Conservation (phyloP, 495 filamentous ascomycete species). For the Annulohypoxylon bovei region DNA sequence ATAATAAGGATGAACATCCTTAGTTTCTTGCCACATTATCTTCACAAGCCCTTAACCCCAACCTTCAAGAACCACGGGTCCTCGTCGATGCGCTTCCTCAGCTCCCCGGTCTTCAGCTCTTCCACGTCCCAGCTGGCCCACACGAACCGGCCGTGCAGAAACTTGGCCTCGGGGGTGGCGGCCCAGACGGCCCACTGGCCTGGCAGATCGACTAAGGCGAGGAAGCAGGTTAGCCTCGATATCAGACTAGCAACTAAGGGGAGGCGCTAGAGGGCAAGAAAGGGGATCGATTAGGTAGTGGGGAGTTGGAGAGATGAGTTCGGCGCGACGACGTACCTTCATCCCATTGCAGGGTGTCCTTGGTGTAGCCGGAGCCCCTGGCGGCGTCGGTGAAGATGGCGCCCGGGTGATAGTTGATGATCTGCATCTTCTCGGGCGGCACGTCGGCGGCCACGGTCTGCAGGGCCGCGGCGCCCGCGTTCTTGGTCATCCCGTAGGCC, state of each 20-base stretch:
- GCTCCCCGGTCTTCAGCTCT: slow-evolving; percentile 53
- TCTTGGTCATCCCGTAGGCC: slow-evolving; percentile 53
- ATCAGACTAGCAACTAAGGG: not conserved
- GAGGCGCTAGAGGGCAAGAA: not conserved
- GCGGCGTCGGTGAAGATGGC: slow-evolving; percentile 47
- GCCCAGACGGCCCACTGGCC: slow-evolving; percentile 63
- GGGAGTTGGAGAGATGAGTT: not conserved
- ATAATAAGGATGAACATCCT: too few relatives aligned
- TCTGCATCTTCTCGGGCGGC: slow-evolving; percentile 47
- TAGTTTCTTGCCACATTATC: not conserved
- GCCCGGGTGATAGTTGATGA: slow-evolving; percentile 59
- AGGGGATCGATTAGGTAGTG: not conserved
- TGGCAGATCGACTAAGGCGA: slow-evolving; percentile 50
- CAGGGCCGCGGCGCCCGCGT: slow-evolving; percentile 48
- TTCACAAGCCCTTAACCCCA: slow-evolving; percentile 41
- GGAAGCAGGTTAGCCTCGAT: not conserved
- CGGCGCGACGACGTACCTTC: slow-evolving; percentile 42
- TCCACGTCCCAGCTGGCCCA: slow-evolving; percentile 65
- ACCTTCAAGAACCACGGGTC: slow-evolving; percentile 45
- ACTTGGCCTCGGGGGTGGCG: slow-evolving; percentile 58
- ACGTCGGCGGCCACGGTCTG: slow-evolving; percentile 51
- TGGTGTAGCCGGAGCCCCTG: slow-evolving; percentile 23
- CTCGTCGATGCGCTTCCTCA: slow-evolving; percentile 49
- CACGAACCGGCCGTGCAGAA: slow-evolving; percentile 61
- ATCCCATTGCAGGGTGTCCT: slow-evolving; percentile 46